Evolutionary conservation across 2,329 filamentous ascomycete genomes (phyloP).

Genomic region (Nigrospora oryzae): DNA sequence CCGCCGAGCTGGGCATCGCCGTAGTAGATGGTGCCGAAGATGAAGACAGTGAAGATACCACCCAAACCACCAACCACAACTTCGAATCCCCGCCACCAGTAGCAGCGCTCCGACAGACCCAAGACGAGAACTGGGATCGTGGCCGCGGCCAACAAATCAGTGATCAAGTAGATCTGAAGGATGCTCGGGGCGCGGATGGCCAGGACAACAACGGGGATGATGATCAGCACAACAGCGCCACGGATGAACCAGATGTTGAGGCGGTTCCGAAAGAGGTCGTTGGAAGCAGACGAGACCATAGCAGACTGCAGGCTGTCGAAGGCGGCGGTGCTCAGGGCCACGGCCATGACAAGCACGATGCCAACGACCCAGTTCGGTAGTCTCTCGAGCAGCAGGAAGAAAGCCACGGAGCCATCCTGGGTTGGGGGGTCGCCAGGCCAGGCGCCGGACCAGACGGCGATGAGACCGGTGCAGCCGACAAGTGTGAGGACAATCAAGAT

Average conservation of each 20-base stretch:
- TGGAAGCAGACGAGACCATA: conserved; percentile 78
- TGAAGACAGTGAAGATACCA: conserved; percentile 70
- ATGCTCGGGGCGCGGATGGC: conserved; percentile 67
- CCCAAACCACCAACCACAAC: conserved; percentile 71
- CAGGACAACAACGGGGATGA: conserved; percentile 65
- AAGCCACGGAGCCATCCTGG: conserved; percentile 57
- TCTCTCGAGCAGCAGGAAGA: conserved; percentile 65
- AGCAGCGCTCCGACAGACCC: conserved; percentile 56
- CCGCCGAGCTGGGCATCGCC: conserved; percentile 55
- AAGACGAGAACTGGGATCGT: conserved; percentile 67
- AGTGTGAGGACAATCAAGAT: conserved; percentile 65
- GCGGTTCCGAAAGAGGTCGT: conserved; percentile 77
- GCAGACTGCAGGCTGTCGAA: conserved; percentile 77
- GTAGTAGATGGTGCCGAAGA: conserved; percentile 75
- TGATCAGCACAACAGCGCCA: conserved; percentile 58
- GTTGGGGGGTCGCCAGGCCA: conserved; percentile 52
- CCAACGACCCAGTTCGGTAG: conserved; percentile 77
- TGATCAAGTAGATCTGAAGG: conserved; percentile 75
- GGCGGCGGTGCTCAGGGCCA: conserved; percentile 66
- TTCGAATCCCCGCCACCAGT: conserved; percentile 75
- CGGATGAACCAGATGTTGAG: conserved; percentile 71
- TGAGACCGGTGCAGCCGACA: conserved; percentile 63
- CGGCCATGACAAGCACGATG: conserved; percentile 72
- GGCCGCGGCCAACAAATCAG: conserved; percentile 69
- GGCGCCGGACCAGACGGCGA: conserved; percentile 71